A percentile compares a stretch with the other conserved stretches of the same genome.
Evolutionary conservation across 2,329 filamentous ascomycete species (phyloP).

Genomic region (Fusarium chaquense): DNA sequence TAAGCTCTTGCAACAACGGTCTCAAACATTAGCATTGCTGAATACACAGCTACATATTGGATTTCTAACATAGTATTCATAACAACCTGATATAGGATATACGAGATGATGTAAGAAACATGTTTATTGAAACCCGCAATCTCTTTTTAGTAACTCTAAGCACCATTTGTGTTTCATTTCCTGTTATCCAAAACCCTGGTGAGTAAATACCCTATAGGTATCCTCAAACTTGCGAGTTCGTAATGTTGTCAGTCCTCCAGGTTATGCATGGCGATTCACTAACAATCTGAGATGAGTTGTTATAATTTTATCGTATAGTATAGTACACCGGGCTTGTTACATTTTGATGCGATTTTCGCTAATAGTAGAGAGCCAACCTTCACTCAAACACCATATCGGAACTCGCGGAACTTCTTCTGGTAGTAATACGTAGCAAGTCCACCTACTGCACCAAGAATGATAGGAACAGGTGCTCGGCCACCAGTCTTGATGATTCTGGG

Average conservation of each 20-base stretch:
- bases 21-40: no score
- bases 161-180: accelerated
- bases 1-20: no score
- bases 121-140: background rate
- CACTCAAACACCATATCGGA: slow-evolving; percentile 54
- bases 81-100: background rate
- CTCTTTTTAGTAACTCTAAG: accelerated
- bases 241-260: accelerated
- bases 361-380: accelerated
- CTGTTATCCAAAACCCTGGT: background rate
- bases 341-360: no score
- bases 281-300: background rate
- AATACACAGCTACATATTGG: no score
- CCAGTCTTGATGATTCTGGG: slow-evolving; percentile 56
- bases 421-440: slow-evolving; percentile 56
- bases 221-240: accelerated
- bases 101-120: background rate
- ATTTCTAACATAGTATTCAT: background rate
- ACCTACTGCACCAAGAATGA: slow-evolving; percentile 52
- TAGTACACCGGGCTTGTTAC: background rate
- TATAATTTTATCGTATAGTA: background rate
- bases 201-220: background rate
- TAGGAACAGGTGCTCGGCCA: slow-evolving; percentile 53
- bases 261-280: background rate
- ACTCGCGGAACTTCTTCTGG: slow-evolving; percentile 57